Evolutionary conservation across 1,284 basidiomycete species (phyloP), one percentile per base, ranked within the genome.

Genomic region (Tranzscheliella williamsii): DNA sequence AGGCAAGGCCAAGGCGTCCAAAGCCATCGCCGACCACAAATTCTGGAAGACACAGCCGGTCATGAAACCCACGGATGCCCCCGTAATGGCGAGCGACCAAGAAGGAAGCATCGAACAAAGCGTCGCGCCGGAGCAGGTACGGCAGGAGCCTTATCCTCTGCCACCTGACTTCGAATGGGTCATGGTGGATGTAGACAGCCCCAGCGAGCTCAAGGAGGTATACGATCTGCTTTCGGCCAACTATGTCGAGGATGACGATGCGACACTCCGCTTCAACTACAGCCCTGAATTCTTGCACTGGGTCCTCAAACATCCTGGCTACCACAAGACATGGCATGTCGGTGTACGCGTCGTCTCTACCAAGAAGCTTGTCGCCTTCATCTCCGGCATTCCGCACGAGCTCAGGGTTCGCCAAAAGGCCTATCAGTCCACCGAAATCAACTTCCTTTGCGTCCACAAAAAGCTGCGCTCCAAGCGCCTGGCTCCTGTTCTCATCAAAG

Each of bases 381-480:
- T 99, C 69, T 88, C 90, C n/a, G 95, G 90, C 32, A 87, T 98
- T 35, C 92, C 93, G 21, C 73, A 74, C 39, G 75, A 77, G 42
- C 48, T 77, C 8, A 45, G 75, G 5, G 72, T 77, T 17, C 41
- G 73, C 8, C 51, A 73, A 16, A 57, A 67, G 26, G 21, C 60
- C 15, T 63, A 64, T 41, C 74, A 72, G 31, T 51, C 57, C 18
- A 62, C 87, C 70, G 95, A 98, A 80, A 94, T 99, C 81, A 98
- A 99, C 80, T 98, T 93, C 79, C 86, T 99, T 39, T 96, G 92
- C 72, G 87, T 97, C 4, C 94, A 97, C 84, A 99, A 99, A 81
- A 96, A 96, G 79, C 81, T 98, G 37, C 87, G 95, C 12, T 90
- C 91, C 5, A 98, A 97, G 78, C 88, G 95, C 26, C 83, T 99